Evolutionary conservation across 208 protist genomes (phyloP).

Genomic region (Crithidia expoeki): DNA sequence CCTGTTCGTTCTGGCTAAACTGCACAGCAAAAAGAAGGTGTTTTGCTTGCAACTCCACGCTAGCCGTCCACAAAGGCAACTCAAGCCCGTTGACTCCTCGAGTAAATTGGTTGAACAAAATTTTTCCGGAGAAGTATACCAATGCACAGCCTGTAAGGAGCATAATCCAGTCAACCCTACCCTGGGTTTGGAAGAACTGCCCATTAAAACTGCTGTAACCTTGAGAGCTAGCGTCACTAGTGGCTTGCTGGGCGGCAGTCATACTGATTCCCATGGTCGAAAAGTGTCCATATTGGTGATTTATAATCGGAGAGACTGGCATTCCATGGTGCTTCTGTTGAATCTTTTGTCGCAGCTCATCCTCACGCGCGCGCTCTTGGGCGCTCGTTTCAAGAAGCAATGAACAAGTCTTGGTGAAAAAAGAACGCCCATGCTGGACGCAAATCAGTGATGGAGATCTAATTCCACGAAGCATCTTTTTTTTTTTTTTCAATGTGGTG

Average conservation of each 20-base stretch:
- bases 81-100: conserved; percentile 43
- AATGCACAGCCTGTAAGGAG: conserved; percentile 58
- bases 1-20: conserved; percentile 51
- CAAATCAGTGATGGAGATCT: background rate
- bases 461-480: conserved; percentile 11
- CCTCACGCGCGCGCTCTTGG: conserved; percentile 50
- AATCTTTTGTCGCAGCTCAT: conserved; percentile 54
- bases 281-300: conserved; percentile 72
- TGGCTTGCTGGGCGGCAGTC: conserved; percentile 34
- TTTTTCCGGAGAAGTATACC: conserved; percentile 63
- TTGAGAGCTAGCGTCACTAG: conserved; percentile 17
- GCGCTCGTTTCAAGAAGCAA: conserved; percentile 22
- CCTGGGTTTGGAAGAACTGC: conserved; percentile 6
- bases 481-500: background rate
- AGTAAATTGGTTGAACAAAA: conserved; percentile 53
- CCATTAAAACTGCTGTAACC: conserved; percentile 1
- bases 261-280: conserved; percentile 40
- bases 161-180: conserved; percentile 64
- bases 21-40: conserved; percentile 74
- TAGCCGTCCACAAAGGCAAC: conserved; percentile 68
- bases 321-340: conserved; percentile 56
- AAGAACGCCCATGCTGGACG: background rate
- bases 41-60: conserved; percentile 60
- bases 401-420: conserved; percentile 22
- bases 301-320: conserved; percentile 43